Conservation (phyloP, 495 filamentous ascomycete genomes). For the Cenococcum geophilum region DNA sequence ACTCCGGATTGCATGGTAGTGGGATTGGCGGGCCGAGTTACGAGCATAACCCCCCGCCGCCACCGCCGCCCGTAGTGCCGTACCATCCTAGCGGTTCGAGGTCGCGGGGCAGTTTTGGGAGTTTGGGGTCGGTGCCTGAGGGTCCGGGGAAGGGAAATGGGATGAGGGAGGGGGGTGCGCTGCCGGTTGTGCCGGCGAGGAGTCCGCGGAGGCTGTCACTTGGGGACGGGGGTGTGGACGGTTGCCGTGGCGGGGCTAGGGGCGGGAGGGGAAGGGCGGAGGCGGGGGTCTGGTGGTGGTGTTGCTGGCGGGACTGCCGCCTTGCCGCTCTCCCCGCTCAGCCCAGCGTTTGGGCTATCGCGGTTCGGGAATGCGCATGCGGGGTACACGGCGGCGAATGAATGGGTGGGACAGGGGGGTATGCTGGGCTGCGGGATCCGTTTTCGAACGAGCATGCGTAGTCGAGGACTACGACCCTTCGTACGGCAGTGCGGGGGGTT, state of each 20-base stretch:
- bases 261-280: neutral
- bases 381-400: neutral
- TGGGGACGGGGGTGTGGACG: no score
- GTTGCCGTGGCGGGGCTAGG: no score
- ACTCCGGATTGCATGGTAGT: no score
- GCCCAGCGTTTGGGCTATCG: neutral
- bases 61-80: constrained; percentile 11
- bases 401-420: no score
- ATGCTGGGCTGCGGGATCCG: neutral
- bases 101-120: constrained; percentile 18
- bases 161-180: no score
- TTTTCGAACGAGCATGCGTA: neutral
- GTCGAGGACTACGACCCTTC: neutral
- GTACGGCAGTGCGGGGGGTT: neutral
- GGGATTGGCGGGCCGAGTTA: neutral
- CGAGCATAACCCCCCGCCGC: constrained; percentile 3
- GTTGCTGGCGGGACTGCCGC: neutral
- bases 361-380: neutral
- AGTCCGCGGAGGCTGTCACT: no score
- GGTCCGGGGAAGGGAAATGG: no score
- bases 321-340: neutral
- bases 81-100: constrained; percentile 22
- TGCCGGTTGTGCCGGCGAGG: no score
- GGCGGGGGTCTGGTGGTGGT: neutral
- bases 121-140: constrained; percentile 26